A percentile compares a stretch with the other conserved stretches of the same genome.
Evolutionary conservation across 2,329 filamentous ascomycete genomes (phyloP).

Genomic region (Lithohypha guttulata): DNA sequence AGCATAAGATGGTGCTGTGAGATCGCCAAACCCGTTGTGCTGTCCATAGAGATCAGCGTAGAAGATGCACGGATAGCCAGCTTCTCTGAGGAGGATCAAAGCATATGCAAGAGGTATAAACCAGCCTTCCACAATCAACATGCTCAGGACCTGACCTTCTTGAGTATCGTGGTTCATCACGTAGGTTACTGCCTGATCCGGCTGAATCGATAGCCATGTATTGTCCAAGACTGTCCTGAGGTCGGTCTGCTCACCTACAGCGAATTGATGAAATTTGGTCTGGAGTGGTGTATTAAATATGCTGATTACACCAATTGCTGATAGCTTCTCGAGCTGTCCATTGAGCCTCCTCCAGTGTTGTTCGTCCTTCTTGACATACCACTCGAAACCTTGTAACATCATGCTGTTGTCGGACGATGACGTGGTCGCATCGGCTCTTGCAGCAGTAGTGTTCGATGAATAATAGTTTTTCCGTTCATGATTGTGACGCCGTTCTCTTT

Average conservation of each 20-base stretch:
- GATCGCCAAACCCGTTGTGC: background rate
- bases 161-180: slow-evolving; percentile 43
- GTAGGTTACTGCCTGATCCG: slow-evolving; percentile 12
- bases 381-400: slow-evolving; percentile 9
- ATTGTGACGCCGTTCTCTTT: too few species aligned
- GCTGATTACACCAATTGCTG: slow-evolving; percentile 26
- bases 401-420: too few species aligned
- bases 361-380: slow-evolving; percentile 8
- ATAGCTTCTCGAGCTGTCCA: slow-evolving; percentile 4
- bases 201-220: background rate
- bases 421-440: too few species aligned
- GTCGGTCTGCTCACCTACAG: slow-evolving; percentile 45
- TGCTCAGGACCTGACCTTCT: slow-evolving; percentile 15
- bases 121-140: slow-evolving; percentile 17
- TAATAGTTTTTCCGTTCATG: too few species aligned
- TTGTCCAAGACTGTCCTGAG: slow-evolving; percentile 27
- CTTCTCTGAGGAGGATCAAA: slow-evolving; percentile 54
- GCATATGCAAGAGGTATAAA: slow-evolving; percentile 64
- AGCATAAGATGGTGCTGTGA: slow-evolving; percentile 4
- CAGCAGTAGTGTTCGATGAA: too few species aligned
- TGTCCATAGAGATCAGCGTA: slow-evolving; percentile 37
- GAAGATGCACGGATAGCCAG: slow-evolving; percentile 58
- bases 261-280: slow-evolving; percentile 56
- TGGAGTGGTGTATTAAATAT: slow-evolving; percentile 61
- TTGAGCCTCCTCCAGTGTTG: slow-evolving; percentile 8